A percentile compares a stretch with the other conserved stretches of the same genome.
phyloP scores from a whole-genome alignment of 176 grass and related monocot species.

The Avena insularis region DNA sequence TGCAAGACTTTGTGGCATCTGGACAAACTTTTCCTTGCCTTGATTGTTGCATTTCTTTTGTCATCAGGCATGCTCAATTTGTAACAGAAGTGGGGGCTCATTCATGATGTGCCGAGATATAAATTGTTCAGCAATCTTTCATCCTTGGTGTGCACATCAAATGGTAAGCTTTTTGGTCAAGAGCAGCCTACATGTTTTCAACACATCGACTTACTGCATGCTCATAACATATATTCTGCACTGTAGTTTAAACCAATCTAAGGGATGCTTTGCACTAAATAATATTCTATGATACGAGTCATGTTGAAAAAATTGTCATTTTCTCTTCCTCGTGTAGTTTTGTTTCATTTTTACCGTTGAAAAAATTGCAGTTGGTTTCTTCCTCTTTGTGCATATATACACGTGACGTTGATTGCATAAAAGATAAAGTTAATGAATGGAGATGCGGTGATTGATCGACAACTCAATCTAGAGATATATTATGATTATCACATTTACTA shows the following conservation, averaged over 20 bases:
- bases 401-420: conserved; percentile 10
- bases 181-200: conserved; percentile 11
- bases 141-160: conserved; percentile 95
- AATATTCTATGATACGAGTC: conserved; percentile 23
- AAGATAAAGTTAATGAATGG: neutral
- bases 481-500: conserved; percentile 8
- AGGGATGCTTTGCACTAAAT: conserved; percentile 17
- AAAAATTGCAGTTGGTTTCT: conserved; percentile 3
- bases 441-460: conserved; percentile 1
- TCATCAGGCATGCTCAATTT: conserved; percentile 83
- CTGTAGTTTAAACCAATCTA: conserved; percentile 7
- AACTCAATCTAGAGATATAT: neutral
- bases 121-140: conserved; percentile 76
- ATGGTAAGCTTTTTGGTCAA: conserved; percentile 55
- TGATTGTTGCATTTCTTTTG: conserved; percentile 34
- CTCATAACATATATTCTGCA: conserved; percentile 28
- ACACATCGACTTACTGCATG: conserved; percentile 9
- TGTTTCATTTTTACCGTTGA: conserved; percentile 14
- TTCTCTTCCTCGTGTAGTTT: neutral
- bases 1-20: neutral
- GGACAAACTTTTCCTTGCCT: conserved; percentile 20
- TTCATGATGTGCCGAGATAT: conserved; percentile 81
- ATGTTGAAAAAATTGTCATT: neutral
- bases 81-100: conserved; percentile 77
- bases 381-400: neutral